A percentile compares a stretch with the other conserved stretches of the same genome.
Evolutionary conservation across 2,329 filamentous ascomycete genomes (phyloP).

Genomic region (Pseudogymnoascus sp.): DNA sequence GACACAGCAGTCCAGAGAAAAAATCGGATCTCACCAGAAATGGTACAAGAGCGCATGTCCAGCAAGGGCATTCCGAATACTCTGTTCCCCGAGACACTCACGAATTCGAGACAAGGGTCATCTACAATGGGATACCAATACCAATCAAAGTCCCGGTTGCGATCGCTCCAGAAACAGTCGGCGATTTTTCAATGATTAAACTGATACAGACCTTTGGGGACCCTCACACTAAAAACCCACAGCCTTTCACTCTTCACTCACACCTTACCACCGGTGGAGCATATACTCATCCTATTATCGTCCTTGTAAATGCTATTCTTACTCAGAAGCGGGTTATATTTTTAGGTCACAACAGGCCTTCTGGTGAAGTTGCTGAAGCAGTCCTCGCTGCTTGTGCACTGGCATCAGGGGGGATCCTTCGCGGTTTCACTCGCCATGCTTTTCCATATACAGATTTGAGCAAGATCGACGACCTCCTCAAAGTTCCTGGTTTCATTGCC

Average conservation of each 20-base stretch:
- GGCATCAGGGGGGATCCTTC: conserved; percentile 82
- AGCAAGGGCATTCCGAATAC: conserved; percentile 51
- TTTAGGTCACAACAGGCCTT: conserved; percentile 88
- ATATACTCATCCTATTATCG: conserved; percentile 87
- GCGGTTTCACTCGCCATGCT: conserved; percentile 90
- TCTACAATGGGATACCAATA: conserved; percentile 94
- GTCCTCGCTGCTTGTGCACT: conserved; percentile 94
- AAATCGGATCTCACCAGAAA: conserved; percentile 39
- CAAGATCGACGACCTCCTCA: conserved; percentile 92
- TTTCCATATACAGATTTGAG: conserved; percentile 98
- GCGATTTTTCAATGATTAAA: conserved; percentile 95
- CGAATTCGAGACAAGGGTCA: conserved; percentile 91
- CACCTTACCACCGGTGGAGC: conserved; percentile 90
- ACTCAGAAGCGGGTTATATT: conserved; percentile 97
- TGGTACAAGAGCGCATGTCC: conserved; percentile 56
- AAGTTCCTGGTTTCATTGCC: conserved; percentile 94
- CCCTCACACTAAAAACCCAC: conserved; percentile 71
- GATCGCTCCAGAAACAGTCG: conserved; percentile 89
- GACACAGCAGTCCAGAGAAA: conserved; percentile 37
- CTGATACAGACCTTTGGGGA: conserved; percentile 91
- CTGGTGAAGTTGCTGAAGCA: conserved; percentile 94
- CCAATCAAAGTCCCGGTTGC: conserved; percentile 95
- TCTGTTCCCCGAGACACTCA: conserved; percentile 87
- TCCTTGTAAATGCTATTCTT: conserved; percentile 86
- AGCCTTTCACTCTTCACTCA: conserved; percentile 78